Evolutionary conservation across 306 rosid species (phyloP), one percentile per base, ranked within the genome.

Genomic region (Chamaecrista fasciculata): DNA sequence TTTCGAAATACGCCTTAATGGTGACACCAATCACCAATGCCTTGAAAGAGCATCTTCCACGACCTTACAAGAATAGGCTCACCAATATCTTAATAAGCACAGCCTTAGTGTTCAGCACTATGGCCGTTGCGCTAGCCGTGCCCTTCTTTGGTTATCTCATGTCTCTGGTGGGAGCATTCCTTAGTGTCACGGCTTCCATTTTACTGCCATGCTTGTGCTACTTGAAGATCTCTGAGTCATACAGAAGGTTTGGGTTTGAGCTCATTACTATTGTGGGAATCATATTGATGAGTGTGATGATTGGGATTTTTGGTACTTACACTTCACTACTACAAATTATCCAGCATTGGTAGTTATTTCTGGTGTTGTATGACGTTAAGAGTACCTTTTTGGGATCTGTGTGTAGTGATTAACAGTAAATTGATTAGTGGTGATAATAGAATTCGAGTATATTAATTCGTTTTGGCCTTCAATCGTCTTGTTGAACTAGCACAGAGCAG

Each of bases 1-100:
- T 91, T 24, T 56, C 90, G 49, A 91, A 91, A 72, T 91, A 83
- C 71, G 94, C 91, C 12, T 75, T 91, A 70, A 87, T 89, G 89
- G 80, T 82, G 16, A 84, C 83, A 47, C 97, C 96, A 0, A 79
- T 92, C 5, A 79, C 79, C 9, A 83, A 72, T 69, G 86, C 90
- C 33, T 53, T 81, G 19, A 84, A 91, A 69, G 82, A 43, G 0
- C 51, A 84, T 14, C 72, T 84, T 60, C 85, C 84, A 34, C 9
- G 12, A 2, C 14, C 42, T 8, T 21, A 40, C 79, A 89, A 73
- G 56, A 86, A 59, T 12, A 78, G 70, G 60, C 10, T 71, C 36
- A 75, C 47, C 1, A 70, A 71, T n/a, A 29, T 84, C 20, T 19
- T 79, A 4, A 59, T 84, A 0, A 68, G 87, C 51, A 82, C 81